Evolutionary conservation across 2,329 filamentous ascomycete genomes (phyloP).

Genomic region (Pseudocercospora ulei): DNA sequence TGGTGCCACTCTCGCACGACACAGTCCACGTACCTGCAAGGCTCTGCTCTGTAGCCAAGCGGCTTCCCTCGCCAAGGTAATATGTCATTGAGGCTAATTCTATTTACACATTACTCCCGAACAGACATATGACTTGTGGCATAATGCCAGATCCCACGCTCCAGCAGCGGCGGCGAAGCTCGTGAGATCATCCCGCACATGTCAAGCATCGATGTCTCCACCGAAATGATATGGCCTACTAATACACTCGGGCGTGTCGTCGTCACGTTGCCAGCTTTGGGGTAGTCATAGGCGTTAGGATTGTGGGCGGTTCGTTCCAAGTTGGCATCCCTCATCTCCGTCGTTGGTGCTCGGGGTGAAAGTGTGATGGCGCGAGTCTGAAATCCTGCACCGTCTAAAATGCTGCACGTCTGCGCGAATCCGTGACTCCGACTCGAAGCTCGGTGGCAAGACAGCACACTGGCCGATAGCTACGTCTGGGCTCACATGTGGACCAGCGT

Average conservation of each 20-base stretch:
- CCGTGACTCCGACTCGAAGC: too few relatives aligned
- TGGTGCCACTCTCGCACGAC: too few relatives aligned
- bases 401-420: too few relatives aligned
- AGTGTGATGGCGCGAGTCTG: too few relatives aligned
- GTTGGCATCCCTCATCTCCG: too few relatives aligned
- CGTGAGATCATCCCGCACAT: slow-evolving; percentile 9
- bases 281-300: slow-evolving; percentile 1
- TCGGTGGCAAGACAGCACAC: too few relatives aligned
- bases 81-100: slow-evolving; percentile 8
- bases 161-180: background rate
- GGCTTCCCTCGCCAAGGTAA: slow-evolving; percentile 1
- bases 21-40: slow-evolving; percentile 4
- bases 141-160: slow-evolving; percentile 8
- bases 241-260: slow-evolving; percentile 18
- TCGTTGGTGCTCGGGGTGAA: too few relatives aligned
- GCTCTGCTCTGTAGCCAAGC: background rate
- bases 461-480: too few relatives aligned
- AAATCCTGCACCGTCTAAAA: too few relatives aligned
- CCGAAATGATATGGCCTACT: slow-evolving; percentile 12
- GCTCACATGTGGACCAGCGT: too few relatives aligned
- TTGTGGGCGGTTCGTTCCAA: too few relatives aligned
- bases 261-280: slow-evolving; percentile 5
- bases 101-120: slow-evolving; percentile 10
- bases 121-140: slow-evolving; percentile 5
- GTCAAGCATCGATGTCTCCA: slow-evolving; percentile 5